A percentile compares a stretch with the other conserved stretches of the same genome.
phyloP scores from a whole-genome alignment of 208 protist genomes.

The Crithidia mellificae region DNA sequence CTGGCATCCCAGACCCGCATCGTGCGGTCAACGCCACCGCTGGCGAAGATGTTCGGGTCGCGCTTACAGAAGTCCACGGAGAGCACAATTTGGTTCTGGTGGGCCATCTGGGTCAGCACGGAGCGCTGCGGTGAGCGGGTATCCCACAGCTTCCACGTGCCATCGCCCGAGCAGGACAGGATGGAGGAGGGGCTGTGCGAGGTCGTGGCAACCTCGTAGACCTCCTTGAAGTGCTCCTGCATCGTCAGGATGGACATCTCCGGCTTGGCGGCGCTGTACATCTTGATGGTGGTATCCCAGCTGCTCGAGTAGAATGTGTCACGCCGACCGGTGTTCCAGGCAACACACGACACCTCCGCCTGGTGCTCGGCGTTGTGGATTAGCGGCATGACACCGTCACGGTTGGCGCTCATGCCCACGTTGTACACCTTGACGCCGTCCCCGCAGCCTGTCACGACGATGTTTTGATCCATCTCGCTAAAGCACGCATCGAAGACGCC shows the following conservation, averaged over 20 bases:
- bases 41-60: conserved; percentile 88
- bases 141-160: conserved; percentile 93
- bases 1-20: conserved; percentile 88
- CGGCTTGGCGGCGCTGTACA: conserved; percentile 75
- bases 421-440: conserved; percentile 91
- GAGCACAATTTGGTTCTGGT: conserved; percentile 87
- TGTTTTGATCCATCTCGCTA: conserved; percentile 77
- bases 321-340: conserved; percentile 70
- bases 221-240: conserved; percentile 89
- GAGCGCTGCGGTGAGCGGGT: conserved; percentile 60
- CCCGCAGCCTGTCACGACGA: conserved; percentile 81
- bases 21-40: conserved; percentile 82
- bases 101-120: conserved; percentile 76
- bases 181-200: conserved; percentile 77
- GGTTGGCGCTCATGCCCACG: conserved; percentile 67
- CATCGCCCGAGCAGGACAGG: conserved; percentile 87
- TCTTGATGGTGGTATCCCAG: conserved; percentile 84
- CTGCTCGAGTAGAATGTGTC: conserved; percentile 80
- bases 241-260: conserved; percentile 65
- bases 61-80: conserved; percentile 91
- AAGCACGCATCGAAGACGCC: conserved; percentile 87
- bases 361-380: conserved; percentile 77
- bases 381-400: conserved; percentile 75
- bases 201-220: conserved; percentile 84
- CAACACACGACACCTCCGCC: conserved; percentile 81